Conservation (phyloP, 2,329 filamentous ascomycete species). For the Lecanicillium sp. region DNA sequence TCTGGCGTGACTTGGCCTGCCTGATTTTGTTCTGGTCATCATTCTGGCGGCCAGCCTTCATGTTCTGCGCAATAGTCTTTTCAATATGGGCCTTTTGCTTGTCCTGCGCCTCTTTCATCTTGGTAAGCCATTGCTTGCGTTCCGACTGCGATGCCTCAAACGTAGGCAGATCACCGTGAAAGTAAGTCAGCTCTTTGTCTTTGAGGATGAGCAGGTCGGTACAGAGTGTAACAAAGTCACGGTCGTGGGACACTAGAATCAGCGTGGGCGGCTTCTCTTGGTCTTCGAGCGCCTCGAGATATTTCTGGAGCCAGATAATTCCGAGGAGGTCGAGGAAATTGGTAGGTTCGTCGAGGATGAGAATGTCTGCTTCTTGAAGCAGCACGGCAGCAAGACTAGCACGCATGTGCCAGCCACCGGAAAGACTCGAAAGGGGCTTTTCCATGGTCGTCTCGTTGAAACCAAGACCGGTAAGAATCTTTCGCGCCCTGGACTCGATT, state of each 20-base stretch:
- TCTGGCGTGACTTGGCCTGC: conserved; percentile 78
- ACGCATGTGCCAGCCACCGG: conserved; percentile 72
- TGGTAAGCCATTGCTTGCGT: conserved; percentile 58
- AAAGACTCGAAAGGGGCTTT: conserved; percentile 56
- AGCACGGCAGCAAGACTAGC: conserved; percentile 58
- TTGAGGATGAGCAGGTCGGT: conserved; percentile 72
- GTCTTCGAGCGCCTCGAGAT: conserved; percentile 53
- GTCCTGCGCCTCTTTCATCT: conserved; percentile 77
- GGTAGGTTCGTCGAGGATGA: conserved; percentile 81
- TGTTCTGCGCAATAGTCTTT: conserved; percentile 65
- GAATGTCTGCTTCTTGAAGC: conserved; percentile 65
- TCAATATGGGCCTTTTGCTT: conserved; percentile 75
- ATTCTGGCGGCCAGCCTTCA: conserved; percentile 66
- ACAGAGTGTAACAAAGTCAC: conserved; percentile 69
- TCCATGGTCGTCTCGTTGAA: conserved; percentile 57
- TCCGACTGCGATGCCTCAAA: conserved; percentile 65
- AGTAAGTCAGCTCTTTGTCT: conserved; percentile 63
- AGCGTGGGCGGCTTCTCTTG: conserved; percentile 53
- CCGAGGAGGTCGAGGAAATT: conserved; percentile 79
- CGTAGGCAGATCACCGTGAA: conserved; percentile 64
- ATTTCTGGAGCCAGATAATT: conserved; percentile 76
- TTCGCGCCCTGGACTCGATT: conserved; percentile 58
- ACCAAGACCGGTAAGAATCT: conserved; percentile 61
- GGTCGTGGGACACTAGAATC: conserved; percentile 76
- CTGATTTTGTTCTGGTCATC: conserved; percentile 80